Evolutionary conservation across 805 yeast genomes (phyloP), one percentile per base, ranked within the genome.

Genomic region (Wickerhamomyces kurtzmanii): DNA sequence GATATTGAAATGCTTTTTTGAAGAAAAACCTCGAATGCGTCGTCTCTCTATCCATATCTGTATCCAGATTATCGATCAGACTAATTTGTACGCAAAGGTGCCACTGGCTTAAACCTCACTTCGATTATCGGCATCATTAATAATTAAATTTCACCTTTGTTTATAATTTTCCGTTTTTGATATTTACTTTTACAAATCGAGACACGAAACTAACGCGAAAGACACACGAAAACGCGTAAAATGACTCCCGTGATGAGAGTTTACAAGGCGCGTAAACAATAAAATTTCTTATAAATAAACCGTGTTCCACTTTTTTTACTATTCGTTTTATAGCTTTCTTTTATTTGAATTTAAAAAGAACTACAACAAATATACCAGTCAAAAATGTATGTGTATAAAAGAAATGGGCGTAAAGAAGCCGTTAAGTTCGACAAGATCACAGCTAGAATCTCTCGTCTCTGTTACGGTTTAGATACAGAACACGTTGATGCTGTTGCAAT

Each of bases 371-470:
- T 19, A 13, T 3, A 12, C 14, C 15, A 12, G 12, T 20, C 22
- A 17, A 26, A 14, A 17, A 84, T 85, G 94, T 83, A 72, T 57
- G 95, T 86, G 45, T 69, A 65, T 51, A 85, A 85, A 56, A 78
- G 95, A 73, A 94, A 85, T 62, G 96, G 96, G 43, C 89, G 79
- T 55, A 75, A 78, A 57, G 96, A 86, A 62, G 91, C 89, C 22
- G 96, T 87, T 34, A 81, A 87, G 53, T 87, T 87, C 57, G 96
- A 87, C 58, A 87, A 89, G 59, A 89, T 91, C 68, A 89, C 97
- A 30, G 95, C 97, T 27, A 72, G 93, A 51, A 82, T 91, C 36
- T 81, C 89, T 40, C 81, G 96, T 49, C 72, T 91, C 37, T 87
- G 97, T 45, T 89, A 91, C 51, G 96, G 96, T 28, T 71, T 91